phyloP scores from a whole-genome alignment of 345 rosid species.

The Melastoma malabathricum region DNA sequence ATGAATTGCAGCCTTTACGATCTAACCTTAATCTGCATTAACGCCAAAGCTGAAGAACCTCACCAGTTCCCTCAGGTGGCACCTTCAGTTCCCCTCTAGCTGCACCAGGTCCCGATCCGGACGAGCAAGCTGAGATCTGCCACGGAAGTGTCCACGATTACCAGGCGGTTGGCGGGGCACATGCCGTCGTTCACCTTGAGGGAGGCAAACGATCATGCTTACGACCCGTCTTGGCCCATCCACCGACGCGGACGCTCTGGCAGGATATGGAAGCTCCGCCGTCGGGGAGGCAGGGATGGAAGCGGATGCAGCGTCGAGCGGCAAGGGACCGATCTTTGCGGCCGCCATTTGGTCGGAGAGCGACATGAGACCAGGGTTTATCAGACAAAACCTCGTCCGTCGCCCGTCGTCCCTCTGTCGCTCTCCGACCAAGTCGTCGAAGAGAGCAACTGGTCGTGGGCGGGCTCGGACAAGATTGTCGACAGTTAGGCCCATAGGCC shows the following conservation, averaged over 20 bases:
- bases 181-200: slow-evolving; percentile 88
- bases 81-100: slow-evolving; percentile 55
- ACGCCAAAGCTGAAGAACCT: slow-evolving; percentile 45
- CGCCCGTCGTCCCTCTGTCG: too few relatives aligned
- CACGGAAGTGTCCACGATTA: slow-evolving; percentile 50
- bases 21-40: too few relatives aligned
- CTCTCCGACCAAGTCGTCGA: too few relatives aligned
- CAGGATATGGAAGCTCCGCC: slow-evolving; percentile 75
- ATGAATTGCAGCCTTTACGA: too few relatives aligned
- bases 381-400: too few relatives aligned
- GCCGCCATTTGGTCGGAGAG: slow-evolving; percentile 22
- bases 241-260: slow-evolving; percentile 50
- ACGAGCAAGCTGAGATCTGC: slow-evolving; percentile 50
- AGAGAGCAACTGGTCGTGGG: too few relatives aligned
- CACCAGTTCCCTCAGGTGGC: slow-evolving; percentile 62
- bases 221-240: slow-evolving; percentile 90
- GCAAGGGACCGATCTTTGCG: slow-evolving; percentile 23
- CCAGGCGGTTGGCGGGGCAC: slow-evolving; percentile 76
- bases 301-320: slow-evolving; percentile 11
- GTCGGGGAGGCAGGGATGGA: slow-evolving; percentile 47
- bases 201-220: slow-evolving; percentile 81
- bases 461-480: too few relatives aligned
- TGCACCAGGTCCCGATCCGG: slow-evolving; percentile 69
- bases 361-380: too few relatives aligned
- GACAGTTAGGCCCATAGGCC: too few relatives aligned